Percentiles rank a stretch among this genome's conserved stretches.
Evolutionary conservation across 78 protist species (phyloP).

Genomic region (Tieghemostelium lacteum): DNA sequence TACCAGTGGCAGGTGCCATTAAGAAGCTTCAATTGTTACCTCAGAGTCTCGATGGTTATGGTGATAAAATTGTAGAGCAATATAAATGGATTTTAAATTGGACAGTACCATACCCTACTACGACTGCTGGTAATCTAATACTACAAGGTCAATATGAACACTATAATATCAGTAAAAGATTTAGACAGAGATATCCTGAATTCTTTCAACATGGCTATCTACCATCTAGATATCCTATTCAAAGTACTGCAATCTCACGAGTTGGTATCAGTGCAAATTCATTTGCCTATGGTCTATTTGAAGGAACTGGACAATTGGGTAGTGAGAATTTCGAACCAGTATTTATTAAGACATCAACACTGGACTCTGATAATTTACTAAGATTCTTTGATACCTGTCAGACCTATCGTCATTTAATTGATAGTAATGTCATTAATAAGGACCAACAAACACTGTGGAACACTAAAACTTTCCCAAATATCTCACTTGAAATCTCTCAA

Average conservation of each 20-base stretch:
- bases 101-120: slow-evolving; percentile 43
- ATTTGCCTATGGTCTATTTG: slow-evolving; percentile 33
- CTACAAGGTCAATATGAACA: slow-evolving; percentile 60
- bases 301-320: slow-evolving; percentile 30
- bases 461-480: not conserved
- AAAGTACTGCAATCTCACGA: slow-evolving; percentile 9
- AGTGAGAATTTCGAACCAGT: slow-evolving; percentile 11
- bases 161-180: slow-evolving; percentile 34
- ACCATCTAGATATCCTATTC: slow-evolving; percentile 12
- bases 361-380: slow-evolving; percentile 13
- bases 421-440: slow-evolving; percentile 1
- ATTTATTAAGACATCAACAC: not conserved
- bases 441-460: not conserved
- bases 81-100: slow-evolving; percentile 53
- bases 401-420: not conserved
- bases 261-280: slow-evolving; percentile 38
- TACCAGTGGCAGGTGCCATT: slow-evolving; percentile 14
- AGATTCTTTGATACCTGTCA: slow-evolving; percentile 64
- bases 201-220: slow-evolving; percentile 14
- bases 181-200: slow-evolving; percentile 2
- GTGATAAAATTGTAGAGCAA: not conserved
- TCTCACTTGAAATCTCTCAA: not conserved
- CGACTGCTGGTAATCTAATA: slow-evolving; percentile 19
- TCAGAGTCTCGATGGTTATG: not conserved
- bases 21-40: not conserved